Base-by-base conservation (phyloP, 78 protist species). In the Isochrysis galbana region DNA sequence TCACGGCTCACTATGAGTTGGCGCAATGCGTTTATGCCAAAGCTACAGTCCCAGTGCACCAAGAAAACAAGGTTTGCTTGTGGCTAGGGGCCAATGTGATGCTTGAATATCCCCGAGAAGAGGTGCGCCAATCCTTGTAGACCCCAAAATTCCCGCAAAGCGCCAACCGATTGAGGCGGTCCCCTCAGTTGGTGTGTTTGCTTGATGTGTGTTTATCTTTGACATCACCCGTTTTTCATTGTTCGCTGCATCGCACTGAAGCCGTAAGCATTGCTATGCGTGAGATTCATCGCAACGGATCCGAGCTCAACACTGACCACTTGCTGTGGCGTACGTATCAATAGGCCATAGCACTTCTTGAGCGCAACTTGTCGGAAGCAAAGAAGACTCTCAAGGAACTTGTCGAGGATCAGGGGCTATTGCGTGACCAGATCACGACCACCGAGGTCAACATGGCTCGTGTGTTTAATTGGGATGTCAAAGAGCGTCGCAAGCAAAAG, bases 41-140 rank as follows among this genome's bases (percentile, higher is more conserved):
- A 32, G 93, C 93, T 0, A 23, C 0, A 26, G 32, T 87, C 26
- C 21, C 51, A 25, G 39, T 80, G 34, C 61, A 39, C 34, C 32
- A 36, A 32, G 34, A 4, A 25, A 23, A 80, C 77, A 29, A 1
- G 19, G 88, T 91, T 17, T 78, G 70, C 89, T 45, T 91, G 17
- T 91, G 93, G 93, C 90, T 91, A 1, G 93, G 93, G 22, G 93
- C 93, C 36, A 80, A 91, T n/a, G 88, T 77, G 29, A 91, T 91
- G 93, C 91, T 91, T 19, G 91, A 91, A 48, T 91, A 77, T 47
- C 5, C 80, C 41, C 55, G 51, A 23, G 93, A 67, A 2, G 93
- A 91, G 83, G 86, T 55, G 88, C n/a, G n/a, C n/a, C n/a, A n/a
- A n/a, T n/a, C n/a, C n/a, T n/a, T n/a, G n/a, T n/a, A n/a, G n/a